A percentile compares a stretch with the other conserved stretches of the same genome.
Conservation (phyloP, 2,329 filamentous ascomycete species). For the Ophiostoma sp. region DNA sequence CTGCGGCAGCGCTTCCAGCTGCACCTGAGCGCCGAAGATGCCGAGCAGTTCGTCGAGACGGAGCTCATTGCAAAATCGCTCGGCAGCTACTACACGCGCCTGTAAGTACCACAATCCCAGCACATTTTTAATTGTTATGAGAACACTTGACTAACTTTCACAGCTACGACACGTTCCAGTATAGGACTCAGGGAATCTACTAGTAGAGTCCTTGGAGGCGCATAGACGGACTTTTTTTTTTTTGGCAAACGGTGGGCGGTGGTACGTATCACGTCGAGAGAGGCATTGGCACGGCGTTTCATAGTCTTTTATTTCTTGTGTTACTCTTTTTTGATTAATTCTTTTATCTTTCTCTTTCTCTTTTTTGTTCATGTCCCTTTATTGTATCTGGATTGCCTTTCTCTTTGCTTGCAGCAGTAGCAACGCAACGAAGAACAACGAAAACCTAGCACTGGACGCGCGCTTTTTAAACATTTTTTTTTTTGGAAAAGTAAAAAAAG, state of each 20-base stretch:
- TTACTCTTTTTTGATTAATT: neutral
- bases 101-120: conserved; percentile 47
- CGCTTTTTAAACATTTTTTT: neutral
- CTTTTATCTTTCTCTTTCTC: neutral
- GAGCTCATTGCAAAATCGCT: conserved; percentile 78
- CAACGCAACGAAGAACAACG: neutral
- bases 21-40: conserved; percentile 79
- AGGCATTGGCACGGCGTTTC: conserved; percentile 27
- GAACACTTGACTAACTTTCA: neutral
- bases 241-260: neutral
- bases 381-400: neutral
- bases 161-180: conserved; percentile 74
- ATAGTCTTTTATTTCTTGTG: neutral
- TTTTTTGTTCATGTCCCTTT: neutral
- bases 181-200: conserved; percentile 85
- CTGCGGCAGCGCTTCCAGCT: conserved; percentile 76
- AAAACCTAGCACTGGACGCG: conserved; percentile 5
- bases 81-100: conserved; percentile 82
- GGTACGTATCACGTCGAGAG: neutral
- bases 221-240: neutral
- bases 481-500: neutral
- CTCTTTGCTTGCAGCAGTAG: neutral
- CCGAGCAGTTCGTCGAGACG: conserved; percentile 76
- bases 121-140: neutral
- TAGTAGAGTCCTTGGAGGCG: conserved; percentile 38